Evolutionary conservation across 108 stramenopile species (phyloP).

Genomic region (Bacterosira constricta): DNA sequence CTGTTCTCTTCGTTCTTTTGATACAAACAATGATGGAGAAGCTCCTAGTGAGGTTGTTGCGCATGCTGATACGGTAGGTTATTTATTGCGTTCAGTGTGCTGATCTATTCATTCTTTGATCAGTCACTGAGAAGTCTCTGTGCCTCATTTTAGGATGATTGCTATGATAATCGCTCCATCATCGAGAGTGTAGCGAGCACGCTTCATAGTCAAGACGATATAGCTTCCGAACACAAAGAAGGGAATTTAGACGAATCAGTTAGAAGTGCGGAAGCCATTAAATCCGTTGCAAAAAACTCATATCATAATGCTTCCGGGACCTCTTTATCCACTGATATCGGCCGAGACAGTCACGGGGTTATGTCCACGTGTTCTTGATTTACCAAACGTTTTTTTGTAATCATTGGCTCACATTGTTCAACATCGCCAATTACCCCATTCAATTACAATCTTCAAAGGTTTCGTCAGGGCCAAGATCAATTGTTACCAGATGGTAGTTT

Average conservation of each 20-base stretch:
- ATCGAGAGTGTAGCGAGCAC: slow-evolving; percentile 6
- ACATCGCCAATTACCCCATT: too few relatives aligned
- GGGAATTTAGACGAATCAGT: slow-evolving; percentile 8
- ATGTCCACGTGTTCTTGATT: background rate
- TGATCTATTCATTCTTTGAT: background rate
- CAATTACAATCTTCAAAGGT: too few relatives aligned
- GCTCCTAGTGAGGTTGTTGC: slow-evolving; percentile 25
- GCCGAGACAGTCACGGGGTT: background rate
- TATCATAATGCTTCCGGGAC: background rate
- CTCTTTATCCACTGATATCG: background rate
- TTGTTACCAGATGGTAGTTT: background rate
- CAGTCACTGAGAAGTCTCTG: background rate
- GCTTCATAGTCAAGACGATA: slow-evolving; percentile 25
- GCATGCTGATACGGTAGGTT: background rate
- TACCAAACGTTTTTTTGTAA: too few relatives aligned
- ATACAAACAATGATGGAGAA: slow-evolving; percentile 2
- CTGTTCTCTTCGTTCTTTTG: slow-evolving; percentile 15
- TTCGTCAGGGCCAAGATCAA: too few relatives aligned
- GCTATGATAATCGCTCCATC: slow-evolving; percentile 17
- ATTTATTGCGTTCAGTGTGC: too few relatives aligned
- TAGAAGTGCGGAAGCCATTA: slow-evolving; percentile 4
- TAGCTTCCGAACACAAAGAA: slow-evolving; percentile 4
- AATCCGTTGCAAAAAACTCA: background rate
- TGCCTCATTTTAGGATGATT: slow-evolving; percentile 6
- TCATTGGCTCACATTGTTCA: too few relatives aligned